Conservation (phyloP, 1,139 yeast species). For the Pichia sp. region DNA sequence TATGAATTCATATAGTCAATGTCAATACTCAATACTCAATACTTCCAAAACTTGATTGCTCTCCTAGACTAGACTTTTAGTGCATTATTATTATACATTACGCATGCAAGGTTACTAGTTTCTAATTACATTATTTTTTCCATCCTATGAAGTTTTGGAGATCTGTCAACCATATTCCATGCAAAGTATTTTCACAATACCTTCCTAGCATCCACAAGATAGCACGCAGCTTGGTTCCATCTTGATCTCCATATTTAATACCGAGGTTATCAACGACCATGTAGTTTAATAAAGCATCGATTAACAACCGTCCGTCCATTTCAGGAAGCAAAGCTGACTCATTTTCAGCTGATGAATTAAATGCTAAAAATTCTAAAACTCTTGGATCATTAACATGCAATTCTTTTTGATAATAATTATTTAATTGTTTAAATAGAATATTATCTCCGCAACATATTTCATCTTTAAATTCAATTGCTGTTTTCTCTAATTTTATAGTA, state of each 20-base stretch:
- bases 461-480: not conserved
- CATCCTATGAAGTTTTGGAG: constrained; percentile 21
- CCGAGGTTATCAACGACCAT: not conserved
- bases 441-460: constrained; percentile 4
- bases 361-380: constrained; percentile 3
- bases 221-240: constrained; percentile 1
- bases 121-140: too few relatives aligned
- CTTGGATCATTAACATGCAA: not conserved
- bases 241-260: not conserved
- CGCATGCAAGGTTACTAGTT: too few relatives aligned
- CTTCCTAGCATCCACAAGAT: constrained; percentile 11
- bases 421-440: constrained; percentile 7
- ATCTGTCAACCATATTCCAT: constrained; percentile 13
- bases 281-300: constrained; percentile 10
- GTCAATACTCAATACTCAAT: too few relatives aligned
- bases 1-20: too few relatives aligned
- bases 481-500: not conserved
- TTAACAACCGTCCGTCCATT: constrained; percentile 1
- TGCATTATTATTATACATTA: too few relatives aligned
- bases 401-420: constrained; percentile 8
- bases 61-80: too few relatives aligned
- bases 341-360: not conserved
- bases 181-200: constrained; percentile 11
- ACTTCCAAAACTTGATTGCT: too few relatives aligned
- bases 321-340: constrained; percentile 3